Evolutionary conservation across 2,329 filamentous ascomycete genomes (phyloP).

Genomic region (Thelonectria discophora): DNA sequence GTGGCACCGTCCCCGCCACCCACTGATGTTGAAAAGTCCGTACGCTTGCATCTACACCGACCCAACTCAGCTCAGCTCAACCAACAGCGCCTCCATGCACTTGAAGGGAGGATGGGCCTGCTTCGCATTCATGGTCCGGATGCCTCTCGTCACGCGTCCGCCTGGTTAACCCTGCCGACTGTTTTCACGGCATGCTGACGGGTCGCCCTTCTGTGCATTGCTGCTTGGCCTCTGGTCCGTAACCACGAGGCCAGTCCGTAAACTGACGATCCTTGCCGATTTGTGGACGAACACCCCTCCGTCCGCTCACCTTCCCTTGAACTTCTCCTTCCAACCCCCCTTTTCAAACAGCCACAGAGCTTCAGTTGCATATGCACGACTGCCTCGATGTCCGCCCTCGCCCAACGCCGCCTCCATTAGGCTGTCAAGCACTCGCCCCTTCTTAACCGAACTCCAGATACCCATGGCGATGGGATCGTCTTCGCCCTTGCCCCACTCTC

Average conservation of each 20-base stretch:
- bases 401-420: conserved; percentile 79
- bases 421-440: conserved; percentile 79
- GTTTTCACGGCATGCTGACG: neutral
- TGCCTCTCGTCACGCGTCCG: neutral
- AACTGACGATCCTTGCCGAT: neutral
- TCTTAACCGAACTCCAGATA: conserved; percentile 82
- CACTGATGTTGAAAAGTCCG: conserved; percentile 5
- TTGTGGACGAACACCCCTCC: conserved; percentile 8
- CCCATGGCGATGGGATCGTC: conserved; percentile 74
- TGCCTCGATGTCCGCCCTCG: conserved; percentile 77
- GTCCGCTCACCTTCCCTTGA: conserved; percentile 64
- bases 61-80: conserved; percentile 1
- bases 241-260: neutral
- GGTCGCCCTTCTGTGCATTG: neutral
- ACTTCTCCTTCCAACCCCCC: conserved; percentile 74
- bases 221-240: neutral
- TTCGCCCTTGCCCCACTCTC: conserved; percentile 68
- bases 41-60: neutral
- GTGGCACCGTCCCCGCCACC: conserved; percentile 14
- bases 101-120: neutral
- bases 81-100: conserved; percentile 10
- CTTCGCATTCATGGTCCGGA: neutral
- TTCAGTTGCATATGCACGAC: conserved; percentile 85
- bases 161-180: neutral
- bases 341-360: conserved; percentile 84